Evolutionary conservation across 2,329 filamentous ascomycete genomes (phyloP), one percentile per base, ranked within the genome.

Genomic region (Arthrobotrys pseudoclavata): DNA sequence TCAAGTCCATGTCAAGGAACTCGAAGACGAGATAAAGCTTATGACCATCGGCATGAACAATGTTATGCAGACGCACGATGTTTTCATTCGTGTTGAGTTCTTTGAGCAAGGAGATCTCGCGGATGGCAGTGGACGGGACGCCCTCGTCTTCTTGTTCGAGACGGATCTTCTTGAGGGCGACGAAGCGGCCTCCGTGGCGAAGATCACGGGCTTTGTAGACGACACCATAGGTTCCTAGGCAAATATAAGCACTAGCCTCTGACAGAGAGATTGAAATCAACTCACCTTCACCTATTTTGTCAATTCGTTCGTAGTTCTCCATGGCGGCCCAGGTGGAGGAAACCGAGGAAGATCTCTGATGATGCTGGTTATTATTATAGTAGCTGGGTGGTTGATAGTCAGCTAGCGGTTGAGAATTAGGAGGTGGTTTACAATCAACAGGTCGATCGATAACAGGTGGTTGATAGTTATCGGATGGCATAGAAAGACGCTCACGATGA

Each of bases 241-340:
- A 1, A 31, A n/a, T 31, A 53, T 52, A 2, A 55, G 26, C 15
- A 18, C 6, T 13, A 50, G 10, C 1, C 12, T 18, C 29, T 26
- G 15, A 18, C 6, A 45, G 4, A 45, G 7, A 45, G 4, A 20
- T 18, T n/a, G 42, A 45, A 9, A 22, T 15, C 60, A 60, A 84
- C 88, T 82, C 86, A 96, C 94, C 94, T 89, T 97, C 94, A 85
- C 94, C 94, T 82, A 97, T 94, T 87, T 97, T 97, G 86, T 97
- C 94, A 83, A 97, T 89, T 86, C 96, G 96, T 86, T 97, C 92
- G 85, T 97, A 97, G 86, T 97, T 96, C 85, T 97, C 93, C 94
- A 97, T 97, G 80, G 78, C 61, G 50, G 66, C 26, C 52, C 34
- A 67, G 26, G 52, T 60, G 13, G 75, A 60, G 12, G 57, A 63